Evolutionary conservation across 257 asterid species (phyloP).

Genomic region (Fraxinus quadrangulata): DNA sequence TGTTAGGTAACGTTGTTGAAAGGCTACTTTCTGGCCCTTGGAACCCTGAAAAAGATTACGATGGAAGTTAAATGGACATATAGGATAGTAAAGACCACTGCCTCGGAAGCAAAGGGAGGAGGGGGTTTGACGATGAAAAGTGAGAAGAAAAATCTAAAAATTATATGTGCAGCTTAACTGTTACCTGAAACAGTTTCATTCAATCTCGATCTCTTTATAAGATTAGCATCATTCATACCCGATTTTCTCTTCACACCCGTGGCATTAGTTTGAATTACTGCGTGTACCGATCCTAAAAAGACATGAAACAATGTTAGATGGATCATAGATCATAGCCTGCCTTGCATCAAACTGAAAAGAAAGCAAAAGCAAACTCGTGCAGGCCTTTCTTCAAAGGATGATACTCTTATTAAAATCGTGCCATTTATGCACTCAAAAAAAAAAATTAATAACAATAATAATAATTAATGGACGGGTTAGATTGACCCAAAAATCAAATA

Average conservation of each 20-base stretch:
- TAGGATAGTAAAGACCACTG: neutral
- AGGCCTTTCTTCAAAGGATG: neutral
- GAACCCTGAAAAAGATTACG: slow-evolving; percentile 31
- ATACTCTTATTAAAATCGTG: neutral
- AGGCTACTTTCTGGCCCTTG: slow-evolving; percentile 22
- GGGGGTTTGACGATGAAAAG: neutral
- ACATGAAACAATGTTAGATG: neutral
- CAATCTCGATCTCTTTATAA: slow-evolving; percentile 48
- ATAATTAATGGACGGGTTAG: neutral
- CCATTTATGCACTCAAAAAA: neutral
- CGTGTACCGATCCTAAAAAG: slow-evolving; percentile 29
- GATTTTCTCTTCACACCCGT: slow-evolving; percentile 52
- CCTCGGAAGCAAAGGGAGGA: neutral
- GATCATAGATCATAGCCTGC: neutral
- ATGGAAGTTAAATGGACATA: neutral
- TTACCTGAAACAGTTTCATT: slow-evolving; percentile 38
- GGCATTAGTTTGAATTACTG: slow-evolving; percentile 16
- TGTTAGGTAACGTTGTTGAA: slow-evolving; percentile 3
- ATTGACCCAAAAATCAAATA: neutral
- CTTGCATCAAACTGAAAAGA: neutral
- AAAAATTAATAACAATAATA: too few relatives aligned
- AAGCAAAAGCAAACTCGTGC: neutral
- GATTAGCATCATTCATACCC: slow-evolving; percentile 34
- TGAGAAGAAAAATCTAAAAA: neutral
- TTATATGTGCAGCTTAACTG: slow-evolving; percentile 24